Evolutionary conservation across 116 monocot species (phyloP).

Genomic region (Cymodocea nodosa): DNA sequence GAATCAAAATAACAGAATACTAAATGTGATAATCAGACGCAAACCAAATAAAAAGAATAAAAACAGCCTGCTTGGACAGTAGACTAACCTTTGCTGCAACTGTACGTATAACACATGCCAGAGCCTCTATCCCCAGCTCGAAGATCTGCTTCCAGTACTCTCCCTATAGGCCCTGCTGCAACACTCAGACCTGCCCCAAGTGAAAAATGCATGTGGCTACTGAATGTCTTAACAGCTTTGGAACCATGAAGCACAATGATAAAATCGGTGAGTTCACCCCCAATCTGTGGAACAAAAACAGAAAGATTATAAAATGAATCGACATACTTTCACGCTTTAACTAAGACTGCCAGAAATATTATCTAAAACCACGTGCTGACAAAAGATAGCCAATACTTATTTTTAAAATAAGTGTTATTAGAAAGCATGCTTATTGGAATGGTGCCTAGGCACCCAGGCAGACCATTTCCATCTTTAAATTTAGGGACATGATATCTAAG

Average conservation of each 20-base stretch:
- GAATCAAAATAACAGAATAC: no score
- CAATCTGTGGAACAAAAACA: conserved; percentile 33
- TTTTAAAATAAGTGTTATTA: no score
- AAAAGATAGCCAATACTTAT: no score
- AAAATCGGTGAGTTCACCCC: conserved; percentile 85
- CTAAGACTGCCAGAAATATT: not conserved
- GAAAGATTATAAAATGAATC: not conserved
- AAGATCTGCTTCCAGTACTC: conserved; percentile 87
- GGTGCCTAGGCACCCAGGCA: no score
- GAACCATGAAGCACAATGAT: conserved; percentile 80
- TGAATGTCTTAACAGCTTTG: conserved; percentile 77
- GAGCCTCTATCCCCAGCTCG: conserved; percentile 71
- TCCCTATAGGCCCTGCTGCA: conserved; percentile 91
- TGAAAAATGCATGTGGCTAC: conserved; percentile 75
- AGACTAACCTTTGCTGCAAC: conserved; percentile 83
- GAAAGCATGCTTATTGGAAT: no score
- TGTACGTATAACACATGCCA: conserved; percentile 92
- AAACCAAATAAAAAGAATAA: no score
- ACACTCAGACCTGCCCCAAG: conserved; percentile 88
- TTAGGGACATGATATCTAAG: no score
- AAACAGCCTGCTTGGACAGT: no score
- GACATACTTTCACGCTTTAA: not conserved
- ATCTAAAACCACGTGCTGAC: not conserved
- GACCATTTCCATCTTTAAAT: no score
- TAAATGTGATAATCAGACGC: no score